Evolutionary conservation across 2,329 filamentous ascomycete genomes (phyloP), one percentile per base, ranked within the genome.

Genomic region (Shiraia sp.): DNA sequence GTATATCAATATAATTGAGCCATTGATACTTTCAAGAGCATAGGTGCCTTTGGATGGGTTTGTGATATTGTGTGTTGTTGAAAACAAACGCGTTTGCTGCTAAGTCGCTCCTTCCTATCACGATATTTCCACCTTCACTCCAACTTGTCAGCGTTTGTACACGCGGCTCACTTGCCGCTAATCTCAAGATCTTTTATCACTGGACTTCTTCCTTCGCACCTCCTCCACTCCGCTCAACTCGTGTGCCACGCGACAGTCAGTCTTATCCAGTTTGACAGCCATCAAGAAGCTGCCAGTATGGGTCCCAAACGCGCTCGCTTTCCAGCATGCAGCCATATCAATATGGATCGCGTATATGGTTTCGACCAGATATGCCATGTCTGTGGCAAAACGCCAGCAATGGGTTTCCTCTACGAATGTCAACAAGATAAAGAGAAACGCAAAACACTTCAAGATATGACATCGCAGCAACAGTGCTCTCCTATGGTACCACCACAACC

Each of bases 401-500:
- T 85, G 38, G 86, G 87, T 17, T 93, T 86, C 80, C 70, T 93
- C 15, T 93, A 88, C 65, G 75, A 79, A 45, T 93, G 89, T 66
- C 79, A 77, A 10, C 81, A 88, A 61, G 87, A 90, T 19, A 37
- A 36, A 13, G 43, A 47, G 25, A 14, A 33, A 10, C 32, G 19
- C 19, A 8, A 33, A n/a, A 45, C 49, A 13, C 46, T 53, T 2
- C 42, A 39, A 22, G 22, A 42, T 10, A 34, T 47, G 5, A 13
- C 53, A 14, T 23, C 24, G 3, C 17, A 13, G 8, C 10, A 45
- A n/a, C n/a, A n/a, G n/a, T n/a, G n/a, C n/a, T n/a, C n/a, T n/a
- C n/a, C n/a, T n/a, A n/a, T n/a, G n/a, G n/a, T n/a, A n/a, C n/a
- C 6, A 32, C 24, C 8, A 32, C 26, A 1, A 24, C 33, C 12